phyloP scores from a whole-genome alignment of 2,329 filamentous ascomycete species.

The Didymella segeticola region DNA sequence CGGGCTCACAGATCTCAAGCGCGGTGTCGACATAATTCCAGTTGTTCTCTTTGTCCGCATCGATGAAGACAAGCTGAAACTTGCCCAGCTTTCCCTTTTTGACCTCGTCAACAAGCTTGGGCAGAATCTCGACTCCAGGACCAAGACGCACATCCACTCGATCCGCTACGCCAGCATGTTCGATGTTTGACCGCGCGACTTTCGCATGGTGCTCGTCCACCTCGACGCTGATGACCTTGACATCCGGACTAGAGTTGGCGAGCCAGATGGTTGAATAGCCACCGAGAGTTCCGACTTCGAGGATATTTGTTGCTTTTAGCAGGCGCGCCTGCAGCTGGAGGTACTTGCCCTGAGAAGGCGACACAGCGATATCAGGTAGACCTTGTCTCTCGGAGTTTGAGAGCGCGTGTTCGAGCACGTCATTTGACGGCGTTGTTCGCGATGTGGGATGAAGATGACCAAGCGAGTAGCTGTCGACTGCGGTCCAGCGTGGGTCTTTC shows the following conservation, averaged over 20 bases:
- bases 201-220: slow-evolving; percentile 54
- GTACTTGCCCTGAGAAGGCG: slow-evolving; percentile 43
- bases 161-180: slow-evolving; percentile 49
- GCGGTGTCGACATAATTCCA: slow-evolving; percentile 58
- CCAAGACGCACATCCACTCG: slow-evolving; percentile 56
- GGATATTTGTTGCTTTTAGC: slow-evolving; percentile 38
- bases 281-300: slow-evolving; percentile 64
- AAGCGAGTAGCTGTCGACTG: slow-evolving; percentile 49
- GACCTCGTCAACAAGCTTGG: slow-evolving; percentile 52
- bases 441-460: slow-evolving; percentile 43
- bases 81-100: slow-evolving; percentile 45
- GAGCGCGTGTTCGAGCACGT: slow-evolving; percentile 34
- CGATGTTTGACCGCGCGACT: slow-evolving; percentile 57
- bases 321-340: slow-evolving; percentile 43
- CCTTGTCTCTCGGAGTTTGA: slow-evolving; percentile 27
- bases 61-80: slow-evolving; percentile 62
- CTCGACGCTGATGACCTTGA: slow-evolving; percentile 60
- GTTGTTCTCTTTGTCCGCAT: slow-evolving; percentile 60
- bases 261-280: slow-evolving; percentile 63
- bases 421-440: slow-evolving; percentile 32
- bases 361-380: slow-evolving; percentile 47
- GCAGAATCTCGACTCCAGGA: slow-evolving; percentile 53
- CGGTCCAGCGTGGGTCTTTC: slow-evolving; percentile 47
- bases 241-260: slow-evolving; percentile 47
- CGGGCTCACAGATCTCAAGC: slow-evolving; percentile 50